Conservation (phyloP, 2,329 filamentous ascomycete genomes). For the Chaetomium sp. region DNA sequence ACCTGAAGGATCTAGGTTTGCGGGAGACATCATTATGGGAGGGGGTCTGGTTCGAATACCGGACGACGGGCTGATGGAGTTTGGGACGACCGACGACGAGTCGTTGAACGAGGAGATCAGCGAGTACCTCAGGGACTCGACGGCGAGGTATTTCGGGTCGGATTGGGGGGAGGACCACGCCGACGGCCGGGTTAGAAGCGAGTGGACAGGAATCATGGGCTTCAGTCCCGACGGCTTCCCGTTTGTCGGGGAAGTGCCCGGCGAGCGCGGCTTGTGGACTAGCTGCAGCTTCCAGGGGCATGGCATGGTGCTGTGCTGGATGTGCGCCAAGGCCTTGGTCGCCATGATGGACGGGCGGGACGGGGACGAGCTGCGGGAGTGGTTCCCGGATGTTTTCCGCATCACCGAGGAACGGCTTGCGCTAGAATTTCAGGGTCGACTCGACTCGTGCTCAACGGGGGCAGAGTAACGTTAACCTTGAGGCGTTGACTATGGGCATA, state of each 20-base stretch:
- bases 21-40: slow-evolving; percentile 54
- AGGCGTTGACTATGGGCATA: no score
- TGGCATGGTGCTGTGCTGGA: slow-evolving; percentile 59
- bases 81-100: slow-evolving; percentile 51
- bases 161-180: slow-evolving; percentile 41
- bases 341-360: slow-evolving; percentile 42
- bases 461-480: neutral
- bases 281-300: slow-evolving; percentile 59
- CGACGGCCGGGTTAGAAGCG: slow-evolving; percentile 35
- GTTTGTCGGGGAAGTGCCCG: slow-evolving; percentile 44
- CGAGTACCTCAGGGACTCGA: slow-evolving; percentile 38
- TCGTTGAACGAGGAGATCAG: slow-evolving; percentile 44
- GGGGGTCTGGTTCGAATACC: slow-evolving; percentile 44
- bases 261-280: slow-evolving; percentile 44
- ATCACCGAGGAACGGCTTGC: slow-evolving; percentile 40
- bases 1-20: slow-evolving; percentile 36
- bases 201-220: slow-evolving; percentile 54
- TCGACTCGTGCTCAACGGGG: slow-evolving; percentile 15
- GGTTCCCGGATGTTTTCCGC: slow-evolving; percentile 49
- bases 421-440: slow-evolving; percentile 30
- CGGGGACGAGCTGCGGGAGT: slow-evolving; percentile 31
- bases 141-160: slow-evolving; percentile 45
- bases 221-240: slow-evolving; percentile 48
- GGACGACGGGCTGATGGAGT: slow-evolving; percentile 40
- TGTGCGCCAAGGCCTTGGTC: slow-evolving; percentile 51